Conservation (phyloP, 305 asterid genomes). For the Fraxinus latifolia region DNA sequence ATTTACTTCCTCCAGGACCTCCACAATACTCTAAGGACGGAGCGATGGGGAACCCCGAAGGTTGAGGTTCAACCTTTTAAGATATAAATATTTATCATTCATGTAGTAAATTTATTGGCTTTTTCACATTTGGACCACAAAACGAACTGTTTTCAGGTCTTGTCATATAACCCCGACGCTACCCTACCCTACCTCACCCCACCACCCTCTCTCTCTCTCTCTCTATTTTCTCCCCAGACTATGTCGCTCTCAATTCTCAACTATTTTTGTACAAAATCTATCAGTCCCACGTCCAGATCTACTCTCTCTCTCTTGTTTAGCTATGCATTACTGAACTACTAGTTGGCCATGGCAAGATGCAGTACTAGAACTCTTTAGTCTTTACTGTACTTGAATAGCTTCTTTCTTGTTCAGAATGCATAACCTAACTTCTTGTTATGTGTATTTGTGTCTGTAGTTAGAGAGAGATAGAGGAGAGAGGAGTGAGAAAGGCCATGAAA, state of each 20-base stretch:
- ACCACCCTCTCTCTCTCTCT: constrained; percentile 15
- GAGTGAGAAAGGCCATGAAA: constrained; percentile 11
- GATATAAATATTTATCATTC: not conserved
- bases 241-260: constrained; percentile 20
- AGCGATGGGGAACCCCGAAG: no score
- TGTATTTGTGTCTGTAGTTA: not conserved
- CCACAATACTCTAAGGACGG: no score
- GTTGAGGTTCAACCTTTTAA: no score
- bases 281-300: constrained; percentile 29
- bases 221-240: constrained; percentile 33
- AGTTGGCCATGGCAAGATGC: not conserved
- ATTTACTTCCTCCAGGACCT: no score
- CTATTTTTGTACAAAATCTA: constrained; percentile 27
- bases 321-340: not conserved
- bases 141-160: not conserved
- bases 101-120: not conserved
- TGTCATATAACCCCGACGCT: not conserved
- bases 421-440: constrained; percentile 6
- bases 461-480: constrained; percentile 3
- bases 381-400: not conserved
- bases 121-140: constrained; percentile 10
- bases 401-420: constrained; percentile 17
- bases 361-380: not conserved
- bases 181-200: not conserved
- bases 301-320: constrained; percentile 3